Evolutionary conservation across 352 stramenopile genomes (phyloP), one percentile per base, ranked within the genome.

Genomic region (Halophytophthora polymorphica): DNA sequence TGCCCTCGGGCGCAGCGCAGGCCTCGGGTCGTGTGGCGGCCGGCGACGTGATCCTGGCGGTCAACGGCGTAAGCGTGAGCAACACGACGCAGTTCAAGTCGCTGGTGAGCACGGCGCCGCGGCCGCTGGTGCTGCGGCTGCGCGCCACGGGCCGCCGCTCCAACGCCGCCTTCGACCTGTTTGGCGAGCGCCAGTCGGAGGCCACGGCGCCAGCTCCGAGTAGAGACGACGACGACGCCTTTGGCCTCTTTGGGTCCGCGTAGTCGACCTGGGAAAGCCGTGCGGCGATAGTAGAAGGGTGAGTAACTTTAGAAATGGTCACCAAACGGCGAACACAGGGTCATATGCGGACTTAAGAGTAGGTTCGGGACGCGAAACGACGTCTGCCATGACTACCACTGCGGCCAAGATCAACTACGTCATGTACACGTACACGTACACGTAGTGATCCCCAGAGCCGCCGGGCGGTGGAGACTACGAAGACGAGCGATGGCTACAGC

Each of bases 31-130:
- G 58, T 2, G 91, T 94, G 36, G 53, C 63, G 15, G 49, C 65
- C 1, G 84, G 82, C 25, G 84, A 94, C 58, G 66, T 56, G 31
- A 88, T 94, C 51, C 52, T 93, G 6, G 69, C 77, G 10, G 84
- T 93, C 38, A 87, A 82, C 37, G 84, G 84, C 13, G 53, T 85
- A 41, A 66, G 44, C 6, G 70, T 94, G 33, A 67, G 53, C 35
- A 88, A 69, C 48, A 91, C 83, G 33, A 73, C 65, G 13, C 81
- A 90, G 53, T 94, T 94, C 42, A 81, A 78, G 25, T 65, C 77
- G 17, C 69, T 92, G 35, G 83, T 94, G 34, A 71, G 61, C 25
- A 63, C 61, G 17, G 71, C 64, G 10, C 61, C 75, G 14, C 76
- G 84, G 2, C 84, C 84, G 3, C 50, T 91, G 18, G 79, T 90